phyloP scores from a whole-genome alignment of 257 asterid genomes.

The Primulina eburnea region DNA sequence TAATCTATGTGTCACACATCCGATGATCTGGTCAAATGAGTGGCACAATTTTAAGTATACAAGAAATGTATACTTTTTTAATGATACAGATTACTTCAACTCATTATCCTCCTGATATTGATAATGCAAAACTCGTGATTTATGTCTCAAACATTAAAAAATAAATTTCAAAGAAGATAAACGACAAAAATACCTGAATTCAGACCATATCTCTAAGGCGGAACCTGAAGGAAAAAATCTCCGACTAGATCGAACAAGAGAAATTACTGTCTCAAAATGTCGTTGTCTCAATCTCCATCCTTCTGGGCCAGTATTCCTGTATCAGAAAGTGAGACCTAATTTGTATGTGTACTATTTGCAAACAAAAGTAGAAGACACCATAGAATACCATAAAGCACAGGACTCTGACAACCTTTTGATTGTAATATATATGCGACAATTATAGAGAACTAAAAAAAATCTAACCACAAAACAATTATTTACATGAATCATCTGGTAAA shows the following conservation, averaged over 20 bases:
- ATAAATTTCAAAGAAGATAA: conserved; percentile 10
- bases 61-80: background rate
- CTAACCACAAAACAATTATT: background rate
- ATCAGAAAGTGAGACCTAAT: conserved; percentile 28
- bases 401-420: conserved; percentile 18
- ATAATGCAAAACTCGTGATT: conserved; percentile 13
- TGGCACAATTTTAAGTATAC: background rate
- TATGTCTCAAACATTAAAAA: conserved; percentile 9
- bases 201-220: conserved; percentile 92
- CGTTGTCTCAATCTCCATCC: conserved; percentile 96
- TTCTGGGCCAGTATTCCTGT: conserved; percentile 96
- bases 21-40: background rate
- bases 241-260: conserved; percentile 88
- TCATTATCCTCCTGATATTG: background rate
- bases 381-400: background rate
- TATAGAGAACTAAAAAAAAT: conserved; percentile 9
- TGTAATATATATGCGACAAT: conserved; percentile 5
- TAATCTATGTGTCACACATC: background rate
- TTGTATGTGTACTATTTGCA: background rate
- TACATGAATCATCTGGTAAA: conserved; percentile 8
- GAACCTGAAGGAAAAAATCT: conserved; percentile 89
- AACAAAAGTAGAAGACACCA: no score
- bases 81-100: background rate
- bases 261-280: conserved; percentile 80
- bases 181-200: conserved; percentile 60